Evolutionary conservation across 2,329 filamentous ascomycete genomes (phyloP), one percentile per base, ranked within the genome.

Genomic region (Tolypocladium guangdongense): DNA sequence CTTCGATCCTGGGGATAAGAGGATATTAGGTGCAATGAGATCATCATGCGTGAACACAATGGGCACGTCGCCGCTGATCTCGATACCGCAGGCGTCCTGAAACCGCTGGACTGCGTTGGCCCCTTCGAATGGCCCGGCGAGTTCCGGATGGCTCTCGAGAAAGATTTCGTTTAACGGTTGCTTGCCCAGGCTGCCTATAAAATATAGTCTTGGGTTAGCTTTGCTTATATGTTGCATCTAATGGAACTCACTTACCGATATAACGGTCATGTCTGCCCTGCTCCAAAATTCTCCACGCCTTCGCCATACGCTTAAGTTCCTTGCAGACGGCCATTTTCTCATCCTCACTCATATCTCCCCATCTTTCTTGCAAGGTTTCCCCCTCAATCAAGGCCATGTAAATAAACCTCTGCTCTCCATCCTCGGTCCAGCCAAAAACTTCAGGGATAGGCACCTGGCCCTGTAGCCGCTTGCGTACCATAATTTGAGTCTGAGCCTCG

Each of bases 391-490:
- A 47, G 22, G 55, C 48, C 62, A 64, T 65, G 39, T 63, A 65
- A 7, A 64, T 59, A 36, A 64, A 65, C 50, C 1, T 58, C 61
- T 63, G 57, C 3, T 45, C 49, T 22, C 49, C 52, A 38, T 60
- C 54, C 49, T 55, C 57, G 38, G 33, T 38, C 60, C 59, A 64
- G 12, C 56, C 60, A 35, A 61, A 65, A 71, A 84, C 71, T 48
- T 64, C 61, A 7, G 62, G 59, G 8, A 62, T 49, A 3, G 59
- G 58, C 1, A 64, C 58, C n/a, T 46, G 55, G 45, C 54, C 65
- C 52, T 58, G 30, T 18, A 68, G 51, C n/a, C 55, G 53, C 52
- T 66, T 55, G 43, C 56, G 53, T 50, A 69, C 45, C 56, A 61
- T 59, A 2, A 54, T 54, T 57, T 69, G 65, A 20, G 65, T 62